phyloP scores from a whole-genome alignment of 805 yeast species.

The Ogataea haglerorum region DNA sequence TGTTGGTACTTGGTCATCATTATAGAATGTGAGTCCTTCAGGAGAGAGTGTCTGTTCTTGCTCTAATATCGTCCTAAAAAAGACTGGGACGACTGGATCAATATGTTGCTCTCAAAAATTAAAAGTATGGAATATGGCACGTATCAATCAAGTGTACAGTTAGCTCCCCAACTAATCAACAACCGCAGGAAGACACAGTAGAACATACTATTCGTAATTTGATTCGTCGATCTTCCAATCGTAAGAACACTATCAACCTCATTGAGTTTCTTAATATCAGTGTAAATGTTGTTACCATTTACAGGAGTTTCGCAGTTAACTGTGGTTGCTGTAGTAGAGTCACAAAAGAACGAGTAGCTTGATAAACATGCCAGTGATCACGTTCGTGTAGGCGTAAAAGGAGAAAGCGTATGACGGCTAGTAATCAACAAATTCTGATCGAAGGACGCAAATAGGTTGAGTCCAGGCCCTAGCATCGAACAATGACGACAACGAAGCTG shows the following conservation, averaged over 20 bases:
- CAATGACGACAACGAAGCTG: constrained; percentile 63
- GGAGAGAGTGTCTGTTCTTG: constrained; percentile 29
- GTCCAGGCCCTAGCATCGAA: constrained; percentile 55
- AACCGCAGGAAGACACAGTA: constrained; percentile 59
- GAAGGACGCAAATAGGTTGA: constrained; percentile 57
- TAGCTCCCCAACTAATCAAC: constrained; percentile 57
- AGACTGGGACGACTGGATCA: constrained; percentile 42
- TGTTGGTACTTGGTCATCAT: constrained; percentile 59
- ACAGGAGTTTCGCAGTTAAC: constrained; percentile 57
- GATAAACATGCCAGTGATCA: constrained; percentile 45
- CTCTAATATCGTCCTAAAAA: constrained; percentile 10
- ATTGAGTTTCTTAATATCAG: constrained; percentile 48
- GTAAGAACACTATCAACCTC: constrained; percentile 48
- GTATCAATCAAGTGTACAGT: constrained; percentile 60
- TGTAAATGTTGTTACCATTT: constrained; percentile 46
- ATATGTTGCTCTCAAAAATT: constrained; percentile 28
- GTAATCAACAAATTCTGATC: constrained; percentile 60
- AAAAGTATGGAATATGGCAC: constrained; percentile 29
- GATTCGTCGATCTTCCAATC: constrained; percentile 39
- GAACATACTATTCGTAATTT: constrained; percentile 57
- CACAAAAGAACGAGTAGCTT: constrained; percentile 56
- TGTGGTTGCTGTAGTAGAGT: constrained; percentile 49
- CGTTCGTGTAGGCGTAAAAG: constrained; percentile 40
- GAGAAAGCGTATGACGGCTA: constrained; percentile 69
- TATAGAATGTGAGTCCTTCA: constrained; percentile 30